These are phyloP conservation scores for Penicillium sp. DNA, from an alignment of 2,329 filamentous ascomycete genomes.

Conservation along the genomic window DNA sequence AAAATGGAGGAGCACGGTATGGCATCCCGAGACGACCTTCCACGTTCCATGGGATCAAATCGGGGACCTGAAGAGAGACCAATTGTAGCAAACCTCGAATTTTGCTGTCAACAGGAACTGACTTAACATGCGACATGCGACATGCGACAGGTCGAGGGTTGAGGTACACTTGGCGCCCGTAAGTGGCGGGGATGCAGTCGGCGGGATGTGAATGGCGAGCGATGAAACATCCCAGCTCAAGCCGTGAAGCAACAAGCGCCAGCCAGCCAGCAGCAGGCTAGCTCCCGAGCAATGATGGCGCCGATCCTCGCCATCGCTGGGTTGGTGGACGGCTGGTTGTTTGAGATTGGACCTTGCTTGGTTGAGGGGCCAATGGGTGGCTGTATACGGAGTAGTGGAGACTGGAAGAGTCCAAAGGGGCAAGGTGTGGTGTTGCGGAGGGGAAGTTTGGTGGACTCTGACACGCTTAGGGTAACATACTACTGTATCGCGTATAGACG, in stretches of 20 bases:
- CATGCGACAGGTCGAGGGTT: constrained; percentile 21
- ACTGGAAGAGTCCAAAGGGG: not conserved
- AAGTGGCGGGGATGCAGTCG: constrained; percentile 1
- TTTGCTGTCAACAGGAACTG: constrained; percentile 9
- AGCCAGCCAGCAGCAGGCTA: constrained; percentile 5
- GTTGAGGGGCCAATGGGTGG: constrained; percentile 20
- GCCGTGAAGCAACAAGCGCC: constrained; percentile 24
- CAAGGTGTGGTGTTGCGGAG: not conserved
- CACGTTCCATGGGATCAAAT: constrained; percentile 15
- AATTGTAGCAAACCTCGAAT: not conserved
- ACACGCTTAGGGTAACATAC: not conserved
- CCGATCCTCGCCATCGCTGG: constrained; percentile 21
- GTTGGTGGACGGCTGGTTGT: constrained; percentile 19
- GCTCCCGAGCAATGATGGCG: constrained; percentile 5
- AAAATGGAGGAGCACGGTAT: not conserved
- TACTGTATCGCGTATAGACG: too few species aligned
- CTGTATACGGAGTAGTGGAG: constrained; percentile 18
- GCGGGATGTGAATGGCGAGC: constrained; percentile 21
- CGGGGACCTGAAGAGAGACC: constrained; percentile 1
- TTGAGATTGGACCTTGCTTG: constrained; percentile 28
- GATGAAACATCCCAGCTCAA: constrained; percentile 25
- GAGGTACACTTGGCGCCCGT: constrained; percentile 7
- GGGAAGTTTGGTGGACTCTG: constrained; percentile 1
- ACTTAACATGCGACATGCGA: constrained; percentile 14
- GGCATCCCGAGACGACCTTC: not conserved